Conservation (phyloP, 768 basidiomycete species). For the Calocybe cyanea region DNA sequence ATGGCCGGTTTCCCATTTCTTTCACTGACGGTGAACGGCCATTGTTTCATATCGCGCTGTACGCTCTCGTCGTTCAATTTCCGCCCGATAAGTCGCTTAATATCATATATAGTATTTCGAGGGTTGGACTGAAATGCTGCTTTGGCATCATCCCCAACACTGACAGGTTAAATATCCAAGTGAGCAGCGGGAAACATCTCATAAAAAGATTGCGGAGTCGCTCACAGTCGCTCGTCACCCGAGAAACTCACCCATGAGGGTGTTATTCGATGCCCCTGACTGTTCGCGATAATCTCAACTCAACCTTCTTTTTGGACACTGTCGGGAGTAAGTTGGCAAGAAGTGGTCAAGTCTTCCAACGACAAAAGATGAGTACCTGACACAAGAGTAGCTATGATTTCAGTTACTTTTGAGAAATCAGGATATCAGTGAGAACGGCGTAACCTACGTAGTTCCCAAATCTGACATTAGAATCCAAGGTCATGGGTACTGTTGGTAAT, state of each 20-base stretch:
- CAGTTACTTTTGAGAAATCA: neutral
- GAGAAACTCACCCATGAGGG: conserved; percentile 92
- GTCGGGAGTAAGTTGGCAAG: conserved; percentile 18
- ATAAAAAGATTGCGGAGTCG: neutral
- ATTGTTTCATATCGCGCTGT: conserved; percentile 46
- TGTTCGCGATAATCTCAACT: conserved; percentile 81
- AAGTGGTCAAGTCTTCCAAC: neutral
- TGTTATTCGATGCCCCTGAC: conserved; percentile 87
- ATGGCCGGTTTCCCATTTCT: conserved; percentile 48
- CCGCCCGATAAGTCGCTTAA: conserved; percentile 55
- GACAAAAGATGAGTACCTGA: conserved; percentile 23
- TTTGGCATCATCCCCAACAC: conserved; percentile 16
- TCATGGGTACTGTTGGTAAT: neutral
- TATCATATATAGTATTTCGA: conserved; percentile 41
- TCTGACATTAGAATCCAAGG: conserved; percentile 33
- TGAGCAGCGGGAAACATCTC: neutral
- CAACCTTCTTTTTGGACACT: conserved; percentile 49
- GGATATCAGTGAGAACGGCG: neutral
- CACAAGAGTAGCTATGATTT: conserved; percentile 65
- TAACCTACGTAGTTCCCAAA: conserved; percentile 69
- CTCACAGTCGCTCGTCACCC: conserved; percentile 70
- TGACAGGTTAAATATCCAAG: neutral
- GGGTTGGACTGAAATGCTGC: conserved; percentile 17
- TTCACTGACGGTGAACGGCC: conserved; percentile 44
- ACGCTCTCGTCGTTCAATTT: conserved; percentile 43